phyloP scores from a whole-genome alignment of 768 basidiomycete species.

The Agaricus sinodeliciosus region DNA sequence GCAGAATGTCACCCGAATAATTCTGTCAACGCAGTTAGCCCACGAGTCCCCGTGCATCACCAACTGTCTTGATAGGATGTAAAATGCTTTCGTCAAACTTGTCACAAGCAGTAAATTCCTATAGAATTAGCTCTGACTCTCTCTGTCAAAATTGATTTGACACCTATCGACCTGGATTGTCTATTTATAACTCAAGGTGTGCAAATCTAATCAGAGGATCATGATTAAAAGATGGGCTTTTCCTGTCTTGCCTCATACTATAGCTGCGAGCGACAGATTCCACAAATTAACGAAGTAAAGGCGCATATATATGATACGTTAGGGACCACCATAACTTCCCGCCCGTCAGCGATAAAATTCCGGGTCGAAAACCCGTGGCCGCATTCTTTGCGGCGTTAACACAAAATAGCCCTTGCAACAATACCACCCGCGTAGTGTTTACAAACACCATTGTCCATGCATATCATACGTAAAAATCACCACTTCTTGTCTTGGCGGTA shows the following conservation, averaged over 20 bases:
- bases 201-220: constrained; percentile 33
- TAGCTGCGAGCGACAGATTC: constrained; percentile 25
- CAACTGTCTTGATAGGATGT: constrained; percentile 27
- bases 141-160: constrained; percentile 25
- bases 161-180: constrained; percentile 36
- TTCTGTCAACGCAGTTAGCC: too few relatives aligned
- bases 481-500: too few relatives aligned
- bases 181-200: constrained; percentile 36
- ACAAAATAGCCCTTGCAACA: constrained; percentile 22
- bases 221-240: constrained; percentile 28
- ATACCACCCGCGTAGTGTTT: too few relatives aligned
- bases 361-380: constrained; percentile 27
- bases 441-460: too few relatives aligned
- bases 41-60: constrained; percentile 24
- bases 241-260: constrained; percentile 26
- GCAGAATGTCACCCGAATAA: too few relatives aligned
- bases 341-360: constrained; percentile 30
- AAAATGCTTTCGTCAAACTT: constrained; percentile 31
- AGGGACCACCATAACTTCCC: background rate
- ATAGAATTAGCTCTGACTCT: constrained; percentile 19
- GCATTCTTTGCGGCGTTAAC: constrained; percentile 36
- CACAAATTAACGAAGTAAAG: constrained; percentile 17
- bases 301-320: background rate
- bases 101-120: constrained; percentile 34
- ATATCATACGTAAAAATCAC: too few relatives aligned